Percentiles rank a stretch among this genome's conserved stretches.
These are phyloP conservation scores for Macaranga tanarius DNA, from an alignment of 441 rosid species.

Conservation along the genomic window DNA sequence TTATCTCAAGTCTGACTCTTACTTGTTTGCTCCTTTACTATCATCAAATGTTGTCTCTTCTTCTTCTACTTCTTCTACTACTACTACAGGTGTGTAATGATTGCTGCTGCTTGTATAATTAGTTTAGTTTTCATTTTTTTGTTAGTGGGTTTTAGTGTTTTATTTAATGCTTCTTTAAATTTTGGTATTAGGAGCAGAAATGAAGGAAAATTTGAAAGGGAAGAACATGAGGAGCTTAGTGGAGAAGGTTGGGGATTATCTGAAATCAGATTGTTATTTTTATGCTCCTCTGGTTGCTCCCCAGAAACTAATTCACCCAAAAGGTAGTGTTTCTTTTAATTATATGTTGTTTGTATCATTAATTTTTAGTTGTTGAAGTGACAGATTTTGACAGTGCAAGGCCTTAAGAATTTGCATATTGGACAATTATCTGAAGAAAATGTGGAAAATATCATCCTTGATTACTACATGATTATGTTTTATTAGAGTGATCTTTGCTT, in stretches of 20 bases:
- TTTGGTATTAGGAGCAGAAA: slow-evolving; percentile 24
- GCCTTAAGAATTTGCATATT: too few relatives aligned
- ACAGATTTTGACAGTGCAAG: too few relatives aligned
- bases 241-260: slow-evolving; percentile 40
- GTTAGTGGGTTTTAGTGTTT: background rate
- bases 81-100: too few relatives aligned
- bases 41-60: slow-evolving; percentile 16
- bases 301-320: slow-evolving; percentile 15
- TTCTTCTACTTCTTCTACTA: slow-evolving; percentile 19
- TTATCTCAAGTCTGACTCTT: slow-evolving; percentile 45
- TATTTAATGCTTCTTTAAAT: background rate
- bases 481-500: too few relatives aligned
- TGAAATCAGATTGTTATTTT: slow-evolving; percentile 45
- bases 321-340: slow-evolving; percentile 34
- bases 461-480: too few relatives aligned
- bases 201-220: slow-evolving; percentile 22
- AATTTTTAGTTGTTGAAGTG: background rate
- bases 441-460: too few relatives aligned
- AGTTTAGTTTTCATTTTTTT: background rate
- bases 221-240: slow-evolving; percentile 26
- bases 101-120: background rate
- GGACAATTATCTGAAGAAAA: too few relatives aligned
- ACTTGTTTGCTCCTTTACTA: slow-evolving; percentile 54
- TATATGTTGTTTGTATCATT: background rate
- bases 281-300: slow-evolving; percentile 39